phyloP scores from a whole-genome alignment of 2,329 filamentous ascomycete genomes.

The Conoideocrella luteorostrata region DNA sequence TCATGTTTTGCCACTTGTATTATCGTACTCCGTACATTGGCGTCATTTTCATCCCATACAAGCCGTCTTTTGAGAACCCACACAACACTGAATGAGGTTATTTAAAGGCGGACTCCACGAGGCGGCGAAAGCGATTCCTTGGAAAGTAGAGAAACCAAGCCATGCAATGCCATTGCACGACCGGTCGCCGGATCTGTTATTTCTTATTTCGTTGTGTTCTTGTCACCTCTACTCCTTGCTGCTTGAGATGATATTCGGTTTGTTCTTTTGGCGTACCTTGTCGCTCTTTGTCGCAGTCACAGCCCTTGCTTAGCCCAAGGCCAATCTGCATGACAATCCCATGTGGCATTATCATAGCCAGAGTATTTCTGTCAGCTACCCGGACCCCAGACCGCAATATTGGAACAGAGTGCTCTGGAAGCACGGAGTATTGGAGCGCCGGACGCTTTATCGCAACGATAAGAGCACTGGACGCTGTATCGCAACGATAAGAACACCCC shows the following conservation, averaged over 20 bases:
- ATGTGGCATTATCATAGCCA: neutral
- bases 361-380: too few species aligned
- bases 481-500: neutral
- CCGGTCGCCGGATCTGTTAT: too few species aligned
- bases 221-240: neutral
- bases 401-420: neutral
- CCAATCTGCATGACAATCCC: too few species aligned
- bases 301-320: neutral
- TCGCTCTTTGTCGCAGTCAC: neutral
- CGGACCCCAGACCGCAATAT: conserved; percentile 5
- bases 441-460: neutral
- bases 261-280: too few species aligned
- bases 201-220: neutral
- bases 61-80: too few species aligned
- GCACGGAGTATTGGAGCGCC: neutral
- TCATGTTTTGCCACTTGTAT: neutral
- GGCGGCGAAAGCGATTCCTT: too few species aligned
- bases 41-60: too few species aligned
- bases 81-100: too few species aligned
- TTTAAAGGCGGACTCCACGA: too few species aligned
- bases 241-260: neutral
- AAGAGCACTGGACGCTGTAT: neutral
- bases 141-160: too few species aligned
- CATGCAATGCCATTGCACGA: too few species aligned
- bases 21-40: too few species aligned